Evolutionary conservation across 1,284 basidiomycete genomes (phyloP).

Genomic region (Psilocybe mexicana): DNA sequence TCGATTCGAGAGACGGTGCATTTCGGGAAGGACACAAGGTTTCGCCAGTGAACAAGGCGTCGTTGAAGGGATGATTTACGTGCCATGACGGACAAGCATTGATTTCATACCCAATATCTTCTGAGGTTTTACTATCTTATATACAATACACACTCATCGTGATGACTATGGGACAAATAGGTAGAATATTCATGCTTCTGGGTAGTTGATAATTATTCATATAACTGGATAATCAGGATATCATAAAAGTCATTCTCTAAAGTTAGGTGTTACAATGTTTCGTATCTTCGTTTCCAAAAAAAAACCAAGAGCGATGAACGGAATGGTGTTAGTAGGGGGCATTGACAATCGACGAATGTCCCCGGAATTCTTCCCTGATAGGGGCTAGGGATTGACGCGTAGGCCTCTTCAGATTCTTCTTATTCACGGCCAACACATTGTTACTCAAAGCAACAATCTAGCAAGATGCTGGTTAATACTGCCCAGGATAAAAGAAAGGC

Average conservation of each 20-base stretch:
- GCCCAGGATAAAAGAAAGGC: not conserved
- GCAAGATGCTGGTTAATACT: constrained; percentile 3
- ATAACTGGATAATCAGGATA: constrained; percentile 4
- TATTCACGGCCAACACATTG: constrained; percentile 92
- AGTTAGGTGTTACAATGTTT: not conserved
- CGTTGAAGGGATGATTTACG: constrained; percentile 7
- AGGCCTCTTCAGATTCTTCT: constrained; percentile 87
- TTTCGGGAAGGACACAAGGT: constrained; percentile 9
- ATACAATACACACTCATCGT: too few relatives aligned
- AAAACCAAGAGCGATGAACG: constrained; percentile 10
- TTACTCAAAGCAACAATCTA: constrained; percentile 94
- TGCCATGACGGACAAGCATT: too few relatives aligned
- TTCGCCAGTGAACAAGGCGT: not conserved
- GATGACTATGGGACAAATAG: not conserved
- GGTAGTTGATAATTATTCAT: constrained; percentile 4
- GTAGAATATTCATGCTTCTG: not conserved
- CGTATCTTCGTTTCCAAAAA: not conserved
- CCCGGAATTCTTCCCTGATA: constrained; percentile 29
- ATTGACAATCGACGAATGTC: constrained; percentile 69
- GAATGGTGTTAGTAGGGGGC: constrained; percentile 53
- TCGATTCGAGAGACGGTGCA: constrained; percentile 58
- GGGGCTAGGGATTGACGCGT: constrained; percentile 78
- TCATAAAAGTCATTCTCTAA: constrained; percentile 1
- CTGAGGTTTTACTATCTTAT: too few relatives aligned
- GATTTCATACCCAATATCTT: too few relatives aligned